Evolutionary conservation across 2,329 filamentous ascomycete species (phyloP).

Genomic region (Fusarium avenaceum): DNA sequence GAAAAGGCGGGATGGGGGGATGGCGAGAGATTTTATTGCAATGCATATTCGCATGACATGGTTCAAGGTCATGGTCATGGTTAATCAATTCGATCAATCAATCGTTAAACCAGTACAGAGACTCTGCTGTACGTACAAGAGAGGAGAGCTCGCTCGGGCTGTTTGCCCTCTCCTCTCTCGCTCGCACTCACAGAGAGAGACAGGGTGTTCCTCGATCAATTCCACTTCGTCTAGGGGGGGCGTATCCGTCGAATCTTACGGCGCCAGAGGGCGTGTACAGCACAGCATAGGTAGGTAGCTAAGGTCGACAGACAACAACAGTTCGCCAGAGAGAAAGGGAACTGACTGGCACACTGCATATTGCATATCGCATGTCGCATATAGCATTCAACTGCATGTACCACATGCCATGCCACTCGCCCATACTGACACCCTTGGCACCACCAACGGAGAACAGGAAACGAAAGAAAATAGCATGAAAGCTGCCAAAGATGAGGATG

Average conservation of each 20-base stretch:
- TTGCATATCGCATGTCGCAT: conserved; percentile 18
- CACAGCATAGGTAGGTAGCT: not conserved
- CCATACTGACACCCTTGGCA: conserved; percentile 20
- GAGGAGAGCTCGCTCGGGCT: not conserved
- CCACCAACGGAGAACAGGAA: not conserved
- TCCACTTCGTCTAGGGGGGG: conserved; percentile 18
- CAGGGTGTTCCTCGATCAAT: conserved; percentile 19
- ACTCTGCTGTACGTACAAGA: not conserved
- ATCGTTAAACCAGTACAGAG: not conserved
- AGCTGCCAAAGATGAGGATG: conserved; percentile 6
- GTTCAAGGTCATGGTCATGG: conserved; percentile 28
- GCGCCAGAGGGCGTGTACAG: conserved; percentile 18
- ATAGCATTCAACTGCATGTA: conserved; percentile 18
- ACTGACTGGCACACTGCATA: conserved; percentile 29
- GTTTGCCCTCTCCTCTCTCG: not conserved
- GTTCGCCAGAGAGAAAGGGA: conserved; percentile 17
- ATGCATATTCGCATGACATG: conserved; percentile 28
- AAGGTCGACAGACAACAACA: not conserved
- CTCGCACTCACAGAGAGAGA: not conserved
- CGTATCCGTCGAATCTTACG: not conserved
- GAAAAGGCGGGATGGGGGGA: conserved; percentile 39
- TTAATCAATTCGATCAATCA: not conserved
- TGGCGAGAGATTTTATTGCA: conserved; percentile 44
- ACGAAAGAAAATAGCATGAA: too few relatives aligned
- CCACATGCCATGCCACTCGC: conserved; percentile 16